Evolutionary conservation across 2,329 filamentous ascomycete species (phyloP), one percentile per base, ranked within the genome.

Genomic region (Pezizomycotina sp.): DNA sequence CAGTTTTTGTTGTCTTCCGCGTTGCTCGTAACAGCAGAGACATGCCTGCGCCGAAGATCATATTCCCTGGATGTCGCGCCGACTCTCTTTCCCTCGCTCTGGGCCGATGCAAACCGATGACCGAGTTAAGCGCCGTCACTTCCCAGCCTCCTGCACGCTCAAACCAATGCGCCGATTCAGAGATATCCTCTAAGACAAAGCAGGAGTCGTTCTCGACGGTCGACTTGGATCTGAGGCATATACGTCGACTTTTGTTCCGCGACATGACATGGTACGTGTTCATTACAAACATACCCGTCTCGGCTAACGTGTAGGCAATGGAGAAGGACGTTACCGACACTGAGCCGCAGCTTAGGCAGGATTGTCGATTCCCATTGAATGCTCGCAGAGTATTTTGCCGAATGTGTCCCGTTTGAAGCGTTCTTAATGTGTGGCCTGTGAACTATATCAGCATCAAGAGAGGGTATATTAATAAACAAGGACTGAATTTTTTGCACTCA

Each of bases 231-330:
- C 64, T 63, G 33, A 74, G 65, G 51, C 67, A 73, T 7, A 80
- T 69, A 59, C 62, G 49, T 63, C 66, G 22, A 56, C 62, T 7
- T 69, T 66, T 19, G 63, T 58, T 36, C 5, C 44, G 27, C 6
- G 62, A 56, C 0, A 71, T 65, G 1, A 63, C 58, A n/a, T n/a
- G n/a, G 49, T 74, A 78, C 0, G 66, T 74, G 34, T 77, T 71
- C 44, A 81, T 59, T 13, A 79, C 62, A 38, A 74, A 70, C 31
- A 74, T 66, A 7, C 68, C 65, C 0, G 67, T 69, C 13, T 71
- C 67, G 3, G 61, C 58, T 40, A 68, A 66, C 3, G 64, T 63
- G 50, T 80, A 81, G 8, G 66, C 68, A 14, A 82, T 56, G 0
- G 68, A 72, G n/a, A 82, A 60, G 9, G 66, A 72, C 18, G 63